Base-by-base conservation (phyloP, 208 protist species). In the Acanthamoeba healyi region DNA sequence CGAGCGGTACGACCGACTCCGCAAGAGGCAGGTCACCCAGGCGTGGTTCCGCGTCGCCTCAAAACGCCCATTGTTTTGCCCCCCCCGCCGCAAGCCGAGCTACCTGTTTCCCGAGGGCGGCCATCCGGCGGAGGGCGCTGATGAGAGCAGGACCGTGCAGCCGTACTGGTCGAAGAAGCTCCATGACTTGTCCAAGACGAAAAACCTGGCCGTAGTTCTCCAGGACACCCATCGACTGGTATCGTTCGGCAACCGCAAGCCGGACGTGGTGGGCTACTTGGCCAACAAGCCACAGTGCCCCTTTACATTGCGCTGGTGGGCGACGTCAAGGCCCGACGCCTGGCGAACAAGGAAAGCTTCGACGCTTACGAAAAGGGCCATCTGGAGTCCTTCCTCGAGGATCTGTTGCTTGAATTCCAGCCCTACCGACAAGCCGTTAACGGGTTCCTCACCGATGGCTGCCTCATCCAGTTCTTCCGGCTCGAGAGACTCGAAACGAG, bases 371-470 rank as follows among this genome's bases (percentile, higher is more conserved):
- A 79, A 44, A 86, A 58, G 77, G 77, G 77, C 46, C 77, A 86
- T 58, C 42, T 86, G 29, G 29, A 58, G 0, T 86, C 77, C 77
- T 86, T 86, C 77, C 77, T 86, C 40, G 77, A 86, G 22, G 42
- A 86, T 0, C 77, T 86, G 1, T 40, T 86, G 40, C 67, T 79
- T 15, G 77, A 86, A 22, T 86, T 44, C 77, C 77, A 86, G 77
- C 77, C 77, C 42, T 86, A 86, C 77, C 77, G 77, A 26, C 26
- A 15, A 1, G 26, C 19, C 4, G 77, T 86, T 34, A 86, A 51
- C 46, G 77, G 77, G 3, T 86, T 86, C 77, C 77, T 86, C 46
- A 86, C 77, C 29, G 77, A 86, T 2, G 77, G 77, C 77, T 86
- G 42, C 36, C 77, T 86, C 26, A 86, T 86, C 77, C 77, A 86